phyloP scores from a whole-genome alignment of 1,284 basidiomycete genomes.

The Chalciporus sp. region DNA sequence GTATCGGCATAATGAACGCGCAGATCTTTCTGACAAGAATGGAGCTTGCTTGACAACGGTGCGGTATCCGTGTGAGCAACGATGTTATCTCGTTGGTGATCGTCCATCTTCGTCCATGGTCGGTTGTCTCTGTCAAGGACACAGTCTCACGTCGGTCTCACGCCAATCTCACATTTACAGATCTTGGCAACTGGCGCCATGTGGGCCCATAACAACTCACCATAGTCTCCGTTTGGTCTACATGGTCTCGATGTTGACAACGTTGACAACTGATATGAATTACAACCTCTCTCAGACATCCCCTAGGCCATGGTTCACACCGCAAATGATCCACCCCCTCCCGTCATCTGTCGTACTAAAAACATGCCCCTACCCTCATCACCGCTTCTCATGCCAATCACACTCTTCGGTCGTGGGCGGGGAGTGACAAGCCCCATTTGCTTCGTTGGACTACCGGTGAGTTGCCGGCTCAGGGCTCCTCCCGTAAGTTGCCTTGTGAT shows the following conservation, averaged over 20 bases:
- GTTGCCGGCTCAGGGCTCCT: conserved; percentile 59
- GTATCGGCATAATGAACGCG: background rate
- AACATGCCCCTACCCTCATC: conserved; percentile 70
- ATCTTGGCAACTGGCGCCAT: background rate
- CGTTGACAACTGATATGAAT: background rate
- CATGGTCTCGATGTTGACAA: background rate
- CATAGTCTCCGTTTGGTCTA: background rate
- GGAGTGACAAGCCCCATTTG: conserved; percentile 42
- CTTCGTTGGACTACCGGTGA: conserved; percentile 57
- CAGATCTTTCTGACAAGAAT: background rate
- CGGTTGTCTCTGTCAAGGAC: no score
- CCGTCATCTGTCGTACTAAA: conserved; percentile 72
- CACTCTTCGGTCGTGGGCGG: conserved; percentile 61
- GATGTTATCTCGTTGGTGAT: background rate
- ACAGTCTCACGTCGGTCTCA: no score
- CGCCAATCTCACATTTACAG: background rate
- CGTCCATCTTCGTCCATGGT: no score
- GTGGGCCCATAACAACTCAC: background rate
- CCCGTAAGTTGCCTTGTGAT: conserved; percentile 66
- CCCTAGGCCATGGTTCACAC: conserved; percentile 18
- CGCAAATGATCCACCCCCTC: conserved; percentile 39
- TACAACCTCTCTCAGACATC: background rate
- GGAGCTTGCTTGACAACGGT: conserved; percentile 1
- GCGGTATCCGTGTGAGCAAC: background rate
- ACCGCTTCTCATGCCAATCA: conserved; percentile 57